These are phyloP conservation scores for Ophiostoma montium DNA, from an alignment of 2,329 filamentous ascomycete species.

Conservation along the genomic window DNA sequence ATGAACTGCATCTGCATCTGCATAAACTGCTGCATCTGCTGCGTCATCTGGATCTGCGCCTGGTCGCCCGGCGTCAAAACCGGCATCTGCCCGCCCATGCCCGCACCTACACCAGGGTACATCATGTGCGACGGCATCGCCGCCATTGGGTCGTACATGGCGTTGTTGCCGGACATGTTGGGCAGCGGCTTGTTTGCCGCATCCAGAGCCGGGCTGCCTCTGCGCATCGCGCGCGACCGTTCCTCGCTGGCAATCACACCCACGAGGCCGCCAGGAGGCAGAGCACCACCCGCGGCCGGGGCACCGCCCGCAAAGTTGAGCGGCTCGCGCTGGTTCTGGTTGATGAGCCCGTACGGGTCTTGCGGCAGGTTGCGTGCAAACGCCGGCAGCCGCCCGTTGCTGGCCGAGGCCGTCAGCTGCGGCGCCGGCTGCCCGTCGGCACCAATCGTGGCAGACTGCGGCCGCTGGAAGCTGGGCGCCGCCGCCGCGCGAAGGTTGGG, in stretches of 20 bases:
- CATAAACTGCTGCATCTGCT: slow-evolving; percentile 80
- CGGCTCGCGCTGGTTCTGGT: slow-evolving; percentile 58
- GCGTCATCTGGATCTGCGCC: slow-evolving; percentile 64
- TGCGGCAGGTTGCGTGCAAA: slow-evolving; percentile 73
- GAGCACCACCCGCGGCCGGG: slow-evolving; percentile 16
- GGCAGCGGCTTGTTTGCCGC: slow-evolving; percentile 25
- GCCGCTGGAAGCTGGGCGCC: slow-evolving; percentile 32
- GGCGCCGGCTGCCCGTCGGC: slow-evolving; percentile 25
- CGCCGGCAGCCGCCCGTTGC: slow-evolving; percentile 48
- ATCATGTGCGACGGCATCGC: slow-evolving; percentile 38
- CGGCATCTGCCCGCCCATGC: slow-evolving; percentile 18
- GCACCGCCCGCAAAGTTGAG: slow-evolving; percentile 52
- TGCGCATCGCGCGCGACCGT: slow-evolving; percentile 58
- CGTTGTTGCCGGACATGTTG: slow-evolving; percentile 11
- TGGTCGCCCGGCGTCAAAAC: slow-evolving; percentile 50
- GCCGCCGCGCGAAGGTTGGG: slow-evolving; percentile 50
- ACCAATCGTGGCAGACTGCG: slow-evolving; percentile 34
- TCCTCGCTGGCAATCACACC: slow-evolving; percentile 83
- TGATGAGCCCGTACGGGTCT: slow-evolving; percentile 73
- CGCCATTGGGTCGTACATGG: slow-evolving; percentile 30
- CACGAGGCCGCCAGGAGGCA: slow-evolving; percentile 65
- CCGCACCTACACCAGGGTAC: slow-evolving; percentile 22
- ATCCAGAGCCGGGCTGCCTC: slow-evolving; percentile 62
- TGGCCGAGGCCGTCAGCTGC: slow-evolving; percentile 15
- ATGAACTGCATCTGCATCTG: slow-evolving; percentile 95